Base-by-base conservation (phyloP, 192 early-diverging fungal genomes). In the Linnemannia elongata region DNA sequence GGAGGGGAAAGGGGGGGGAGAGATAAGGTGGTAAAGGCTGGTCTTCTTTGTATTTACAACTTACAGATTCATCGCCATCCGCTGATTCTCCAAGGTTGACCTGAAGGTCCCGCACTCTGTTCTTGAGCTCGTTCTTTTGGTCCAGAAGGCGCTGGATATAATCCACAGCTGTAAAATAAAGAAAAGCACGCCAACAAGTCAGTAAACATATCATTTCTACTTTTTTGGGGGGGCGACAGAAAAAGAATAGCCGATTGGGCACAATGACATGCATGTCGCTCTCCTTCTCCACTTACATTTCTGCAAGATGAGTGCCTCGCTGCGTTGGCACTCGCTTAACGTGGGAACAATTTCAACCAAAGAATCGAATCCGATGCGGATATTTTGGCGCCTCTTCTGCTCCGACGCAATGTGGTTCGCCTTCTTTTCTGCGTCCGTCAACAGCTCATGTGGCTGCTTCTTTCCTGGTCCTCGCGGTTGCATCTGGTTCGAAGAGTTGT, bases 401-500 rank as follows among this genome's bases (percentile, higher is more conserved):
- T 99, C 97, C 33, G 96, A 97, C 2, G 95, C 97, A 90, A 99
- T 99, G 88, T 99, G 97, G 89, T 98, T 98, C 17, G 95, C 95
- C 82, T 96, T 96, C 86, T 98, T 98, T 74, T 97, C 95, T n/a
- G 95, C 93, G 68, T 97, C 97, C 2, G 97, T 94, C 75, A 98
- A 88, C 63, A 97, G 84, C 79, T 96, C 96, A 83, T 95, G 91
- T 39, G 84, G 85, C 27, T 82, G 83, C 54, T 92, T 92, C 60
- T 88, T 88, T 17, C 85, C 76, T 54, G 52, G 69, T 33, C 66
- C 12, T 70, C 75, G 72, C 35, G 55, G 66, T 47, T 86, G 80
- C 12, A n/a, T 45, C 38, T 72, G 44, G 47, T 35, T 35, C 33
- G 39, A 55, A 60, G 74, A n/a, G 70, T 33, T 35, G 69, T 52